Conservation (phyloP, 2,329 filamentous ascomycete species). For the Biscogniauxia sp. region DNA sequence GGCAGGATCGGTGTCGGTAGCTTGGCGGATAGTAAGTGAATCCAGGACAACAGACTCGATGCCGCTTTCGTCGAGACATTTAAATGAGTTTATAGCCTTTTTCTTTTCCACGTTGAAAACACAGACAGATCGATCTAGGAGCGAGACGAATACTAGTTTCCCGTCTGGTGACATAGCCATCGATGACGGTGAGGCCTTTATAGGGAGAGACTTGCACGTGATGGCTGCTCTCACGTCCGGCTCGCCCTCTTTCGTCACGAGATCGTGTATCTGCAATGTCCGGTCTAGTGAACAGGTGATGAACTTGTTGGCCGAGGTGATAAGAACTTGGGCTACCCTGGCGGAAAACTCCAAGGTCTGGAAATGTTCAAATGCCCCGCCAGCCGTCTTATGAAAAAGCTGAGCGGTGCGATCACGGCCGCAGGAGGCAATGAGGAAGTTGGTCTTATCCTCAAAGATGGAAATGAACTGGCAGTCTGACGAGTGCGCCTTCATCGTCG, state of each 20-base stretch:
- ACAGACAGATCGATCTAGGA: conserved; percentile 59
- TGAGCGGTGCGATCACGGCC: conserved; percentile 91
- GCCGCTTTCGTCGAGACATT: conserved; percentile 76
- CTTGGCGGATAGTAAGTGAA: conserved; percentile 65
- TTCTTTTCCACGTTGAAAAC: conserved; percentile 66
- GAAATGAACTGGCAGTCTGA: conserved; percentile 81
- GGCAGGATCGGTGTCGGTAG: conserved; percentile 52
- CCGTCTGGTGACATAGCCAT: conserved; percentile 69
- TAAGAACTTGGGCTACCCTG: conserved; percentile 71
- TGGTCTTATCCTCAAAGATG: conserved; percentile 61
- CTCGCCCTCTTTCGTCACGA: conserved; percentile 67
- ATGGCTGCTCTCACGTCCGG: conserved; percentile 71
- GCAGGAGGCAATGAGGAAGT: conserved; percentile 73
- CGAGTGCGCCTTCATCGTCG: conserved; percentile 81
- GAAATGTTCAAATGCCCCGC: conserved; percentile 67
- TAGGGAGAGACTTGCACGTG: conserved; percentile 70
- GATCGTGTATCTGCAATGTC: conserved; percentile 78
- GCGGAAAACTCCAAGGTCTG: conserved; percentile 94
- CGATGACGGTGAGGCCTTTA: conserved; percentile 84
- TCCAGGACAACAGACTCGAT: conserved; percentile 81
- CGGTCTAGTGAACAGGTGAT: conserved; percentile 88
- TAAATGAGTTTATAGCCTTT: conserved; percentile 70
- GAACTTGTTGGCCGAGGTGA: conserved; percentile 72
- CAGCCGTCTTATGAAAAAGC: conserved; percentile 65
- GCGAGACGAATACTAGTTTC: conserved; percentile 56